Evolutionary conservation across 345 rosid genomes (phyloP).

Genomic region (Populus euphratica): DNA sequence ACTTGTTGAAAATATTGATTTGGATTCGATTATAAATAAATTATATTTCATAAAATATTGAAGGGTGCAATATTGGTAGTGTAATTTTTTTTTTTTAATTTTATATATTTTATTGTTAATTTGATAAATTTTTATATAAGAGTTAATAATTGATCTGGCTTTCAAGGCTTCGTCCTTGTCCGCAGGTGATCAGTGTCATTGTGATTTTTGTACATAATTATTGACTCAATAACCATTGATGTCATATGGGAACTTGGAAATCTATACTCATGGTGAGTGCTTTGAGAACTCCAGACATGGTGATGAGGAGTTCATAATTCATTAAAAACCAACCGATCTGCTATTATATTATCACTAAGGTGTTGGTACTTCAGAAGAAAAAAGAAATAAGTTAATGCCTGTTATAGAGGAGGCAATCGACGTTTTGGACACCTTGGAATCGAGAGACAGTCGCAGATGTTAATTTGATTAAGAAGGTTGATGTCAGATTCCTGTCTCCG

Average conservation of each 20-base stretch:
- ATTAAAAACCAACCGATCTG: not conserved
- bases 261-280: constrained; percentile 20
- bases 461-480: not conserved
- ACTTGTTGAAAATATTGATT: too few relatives aligned
- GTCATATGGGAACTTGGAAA: constrained; percentile 7
- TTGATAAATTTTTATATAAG: too few relatives aligned
- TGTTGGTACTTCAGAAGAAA: not conserved
- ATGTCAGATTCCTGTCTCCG: constrained; percentile 24
- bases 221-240: not conserved
- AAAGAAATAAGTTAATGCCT: constrained; percentile 10
- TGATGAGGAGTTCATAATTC: not conserved
- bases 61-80: too few relatives aligned
- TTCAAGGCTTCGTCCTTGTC: too few relatives aligned
- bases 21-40: too few relatives aligned
- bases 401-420: constrained; percentile 15
- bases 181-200: not conserved
- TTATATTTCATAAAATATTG: too few relatives aligned
- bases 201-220: not conserved
- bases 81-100: too few relatives aligned
- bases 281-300: constrained; percentile 17
- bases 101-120: too few relatives aligned
- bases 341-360: not conserved
- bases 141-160: too few relatives aligned
- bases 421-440: constrained; percentile 11
- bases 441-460: not conserved